These are phyloP conservation scores for Scleroderma citrinum DNA, from an alignment of 768 basidiomycete species.

Conservation along the genomic window DNA sequence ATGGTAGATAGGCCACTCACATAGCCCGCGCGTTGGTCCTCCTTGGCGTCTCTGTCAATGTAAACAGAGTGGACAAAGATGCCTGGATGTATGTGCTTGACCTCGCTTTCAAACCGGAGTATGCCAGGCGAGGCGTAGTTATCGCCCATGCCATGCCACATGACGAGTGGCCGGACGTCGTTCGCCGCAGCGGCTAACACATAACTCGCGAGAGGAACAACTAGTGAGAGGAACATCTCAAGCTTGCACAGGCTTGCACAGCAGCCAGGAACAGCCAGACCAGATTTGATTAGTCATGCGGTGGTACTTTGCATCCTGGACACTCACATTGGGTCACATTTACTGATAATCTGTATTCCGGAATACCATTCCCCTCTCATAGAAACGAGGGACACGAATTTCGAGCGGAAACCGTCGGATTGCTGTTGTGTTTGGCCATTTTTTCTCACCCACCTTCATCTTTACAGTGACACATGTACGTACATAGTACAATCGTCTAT, in stretches of 20 bases:
- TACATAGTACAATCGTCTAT: neutral
- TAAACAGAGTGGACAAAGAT: slow-evolving; percentile 75
- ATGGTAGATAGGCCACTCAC: slow-evolving; percentile 43
- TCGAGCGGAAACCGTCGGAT: neutral
- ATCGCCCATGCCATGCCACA: slow-evolving; percentile 86
- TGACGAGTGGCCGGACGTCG: slow-evolving; percentile 49
- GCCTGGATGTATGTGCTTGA: slow-evolving; percentile 62
- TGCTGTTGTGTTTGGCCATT: slow-evolving; percentile 3
- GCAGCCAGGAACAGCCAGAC: no score
- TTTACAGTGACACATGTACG: no score
- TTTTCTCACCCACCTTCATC: neutral
- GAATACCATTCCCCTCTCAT: no score
- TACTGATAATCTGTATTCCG: no score
- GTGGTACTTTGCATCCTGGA: no score
- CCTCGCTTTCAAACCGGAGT: slow-evolving; percentile 50
- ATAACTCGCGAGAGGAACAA: slow-evolving; percentile 1
- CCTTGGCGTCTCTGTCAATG: slow-evolving; percentile 53
- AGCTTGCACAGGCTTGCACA: no score
- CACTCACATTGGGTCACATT: no score
- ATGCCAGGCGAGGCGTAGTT: slow-evolving; percentile 70
- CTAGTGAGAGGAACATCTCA: slow-evolving; percentile 12
- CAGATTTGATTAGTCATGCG: no score
- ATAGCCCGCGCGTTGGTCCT: slow-evolving; percentile 65
- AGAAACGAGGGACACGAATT: no score
- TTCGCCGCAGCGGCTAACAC: slow-evolving; percentile 10